These are phyloP conservation scores for Gaeumannomyces tritici DNA, from an alignment of 2,329 filamentous ascomycete genomes.

Conservation along the genomic window DNA sequence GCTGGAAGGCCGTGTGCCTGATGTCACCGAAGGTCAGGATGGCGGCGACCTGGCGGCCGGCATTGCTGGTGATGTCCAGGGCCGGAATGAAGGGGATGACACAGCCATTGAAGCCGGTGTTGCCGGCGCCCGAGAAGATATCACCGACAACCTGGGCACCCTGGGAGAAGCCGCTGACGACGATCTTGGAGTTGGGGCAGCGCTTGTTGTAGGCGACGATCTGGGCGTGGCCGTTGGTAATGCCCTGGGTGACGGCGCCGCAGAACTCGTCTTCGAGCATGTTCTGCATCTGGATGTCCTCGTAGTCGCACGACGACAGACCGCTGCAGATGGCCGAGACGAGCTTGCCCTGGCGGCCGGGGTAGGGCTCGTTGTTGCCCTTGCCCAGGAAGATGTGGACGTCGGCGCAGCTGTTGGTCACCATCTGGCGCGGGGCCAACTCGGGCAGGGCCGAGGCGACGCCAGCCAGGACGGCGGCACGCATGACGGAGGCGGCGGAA, in stretches of 20 bases:
- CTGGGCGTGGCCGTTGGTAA: conserved; percentile 12
- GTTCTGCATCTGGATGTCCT: conserved; percentile 9
- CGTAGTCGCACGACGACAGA: conserved; percentile 19
- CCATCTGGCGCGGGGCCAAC: not conserved
- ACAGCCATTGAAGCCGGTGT: conserved; percentile 7
- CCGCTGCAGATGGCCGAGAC: conserved; percentile 17
- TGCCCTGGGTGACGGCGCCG: conserved; percentile 13
- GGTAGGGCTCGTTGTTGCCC: conserved; percentile 21
- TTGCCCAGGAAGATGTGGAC: conserved; percentile 19
- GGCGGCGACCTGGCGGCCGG: conserved; percentile 12
- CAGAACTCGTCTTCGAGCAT: conserved; percentile 13
- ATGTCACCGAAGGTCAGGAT: conserved; percentile 17
- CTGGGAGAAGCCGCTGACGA: conserved; percentile 21
- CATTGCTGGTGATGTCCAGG: conserved; percentile 5
- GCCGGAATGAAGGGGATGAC: conserved; percentile 7
- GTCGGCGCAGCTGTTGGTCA: conserved; percentile 11
- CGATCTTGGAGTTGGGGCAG: conserved; percentile 18
- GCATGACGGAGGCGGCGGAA: not conserved
- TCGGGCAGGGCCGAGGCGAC: not conserved
- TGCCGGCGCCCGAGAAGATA: conserved; percentile 13
- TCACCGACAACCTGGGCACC: conserved; percentile 12
- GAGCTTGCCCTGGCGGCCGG: conserved; percentile 18
- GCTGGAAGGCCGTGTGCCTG: conserved; percentile 16
- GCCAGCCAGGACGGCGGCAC: not conserved
- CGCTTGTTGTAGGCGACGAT: conserved; percentile 16